Base-by-base conservation (phyloP, 768 basidiomycete genomes). In the Tulasnella sp. region DNA sequence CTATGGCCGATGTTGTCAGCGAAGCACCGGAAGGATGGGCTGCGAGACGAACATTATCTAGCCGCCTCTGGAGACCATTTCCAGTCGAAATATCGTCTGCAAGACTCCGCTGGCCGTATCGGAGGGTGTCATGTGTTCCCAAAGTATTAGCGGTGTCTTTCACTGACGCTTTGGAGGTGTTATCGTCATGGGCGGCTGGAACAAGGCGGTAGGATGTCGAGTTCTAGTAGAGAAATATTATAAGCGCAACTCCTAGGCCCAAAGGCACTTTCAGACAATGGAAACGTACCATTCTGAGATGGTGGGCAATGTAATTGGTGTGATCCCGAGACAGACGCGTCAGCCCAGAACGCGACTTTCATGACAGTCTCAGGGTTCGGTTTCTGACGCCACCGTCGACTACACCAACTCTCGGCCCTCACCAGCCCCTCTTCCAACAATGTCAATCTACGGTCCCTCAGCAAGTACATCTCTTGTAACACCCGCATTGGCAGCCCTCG, bases 81-180 rank as follows among this genome's bases (percentile, higher is more conserved):
- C 88, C 88, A 14, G 90, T 87, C 81, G 91, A 89, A 16, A 92
- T 87, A 82, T 96, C 92, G 27, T 92, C 89, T 0, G 93, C 93
- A 81, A 98, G 89, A 83, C 88, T 94, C 80, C 93, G 90, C 31
- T 92, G 91, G 3, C 97, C 97, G 85, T 97, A 91, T 75, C 90
- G 89, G 78, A 99, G 89, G 3, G 94, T 91, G 85, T 98, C 96
- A 84, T 98, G 97, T 1, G 96, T 88, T 56, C 96, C 97, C 77
- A 94, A 86, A 81, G 88, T 88, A 85, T 92, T 93, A 76, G 90
- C 89, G 8, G 91, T 94, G 84, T 91, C 88, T 80, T 89, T 85
- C 71, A 93, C 83, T 6, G 93, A 90, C 2, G 92, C 93, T 18
- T 89, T 86, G 85, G 92, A 40, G 39, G 80, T 72, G 74, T 88